phyloP scores from a whole-genome alignment of 768 basidiomycete species.

The Tylopilus vinaceipallidus region DNA sequence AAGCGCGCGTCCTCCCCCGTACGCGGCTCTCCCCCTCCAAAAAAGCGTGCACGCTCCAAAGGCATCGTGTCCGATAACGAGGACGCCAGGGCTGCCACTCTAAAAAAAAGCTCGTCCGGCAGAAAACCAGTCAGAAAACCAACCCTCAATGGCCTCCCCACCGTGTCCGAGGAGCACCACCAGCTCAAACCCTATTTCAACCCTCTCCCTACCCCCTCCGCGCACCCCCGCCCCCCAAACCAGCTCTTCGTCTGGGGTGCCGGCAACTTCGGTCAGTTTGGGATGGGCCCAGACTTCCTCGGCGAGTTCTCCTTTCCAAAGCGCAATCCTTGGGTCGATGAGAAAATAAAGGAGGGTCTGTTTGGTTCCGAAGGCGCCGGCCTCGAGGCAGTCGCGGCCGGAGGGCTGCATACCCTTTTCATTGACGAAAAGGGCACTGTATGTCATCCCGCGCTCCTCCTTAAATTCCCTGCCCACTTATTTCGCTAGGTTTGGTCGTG shows the following conservation, averaged over 20 bases:
- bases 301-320: constrained; percentile 76
- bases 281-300: constrained; percentile 74
- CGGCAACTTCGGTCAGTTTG: constrained; percentile 95
- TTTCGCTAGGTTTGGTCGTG: constrained; percentile 74
- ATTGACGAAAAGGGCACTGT: constrained; percentile 90
- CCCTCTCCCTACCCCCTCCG: constrained; percentile 57
- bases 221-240: constrained; percentile 59
- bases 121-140: constrained; percentile 32
- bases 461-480: constrained; percentile 1
- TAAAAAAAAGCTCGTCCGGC: constrained; percentile 25
- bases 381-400: constrained; percentile 76
- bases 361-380: constrained; percentile 75
- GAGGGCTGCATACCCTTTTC: constrained; percentile 87
- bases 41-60: constrained; percentile 47
- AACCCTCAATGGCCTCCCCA: constrained; percentile 30
- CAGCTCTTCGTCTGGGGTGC: constrained; percentile 87
- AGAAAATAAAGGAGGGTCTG: constrained; percentile 65
- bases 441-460: constrained; percentile 34
- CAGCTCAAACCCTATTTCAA: constrained; percentile 62
- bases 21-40: constrained; percentile 39
- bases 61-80: constrained; percentile 42
- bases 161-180: constrained; percentile 33
- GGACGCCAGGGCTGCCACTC: constrained; percentile 30
- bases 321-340: constrained; percentile 73
- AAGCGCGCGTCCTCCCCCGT: constrained; percentile 54